A percentile compares a stretch with the other conserved stretches of the same genome.
These are phyloP conservation scores for Dothiorella sarmentorum DNA, from an alignment of 2,329 filamentous ascomycete genomes.

Conservation along the genomic window DNA sequence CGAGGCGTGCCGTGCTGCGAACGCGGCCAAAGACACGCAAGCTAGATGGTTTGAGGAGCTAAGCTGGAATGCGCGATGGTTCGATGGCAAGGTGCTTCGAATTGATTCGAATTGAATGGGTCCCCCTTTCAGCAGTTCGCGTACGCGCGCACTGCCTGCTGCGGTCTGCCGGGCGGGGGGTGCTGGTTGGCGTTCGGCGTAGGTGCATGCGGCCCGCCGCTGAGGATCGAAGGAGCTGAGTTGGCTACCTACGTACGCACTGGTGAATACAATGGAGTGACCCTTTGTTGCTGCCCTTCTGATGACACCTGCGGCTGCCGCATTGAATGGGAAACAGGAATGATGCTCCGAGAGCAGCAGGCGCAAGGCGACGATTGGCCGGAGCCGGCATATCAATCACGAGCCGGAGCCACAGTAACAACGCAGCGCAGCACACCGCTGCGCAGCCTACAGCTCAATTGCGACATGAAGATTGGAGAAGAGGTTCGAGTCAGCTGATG, in stretches of 20 bases:
- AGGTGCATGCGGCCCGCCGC: not conserved
- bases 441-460: not conserved
- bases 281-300: not conserved
- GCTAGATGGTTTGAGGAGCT: slow-evolving; percentile 7
- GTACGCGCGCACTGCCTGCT: not conserved
- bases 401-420: slow-evolving; percentile 15
- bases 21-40: slow-evolving; percentile 12
- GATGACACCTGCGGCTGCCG: not conserved
- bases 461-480: slow-evolving; percentile 10
- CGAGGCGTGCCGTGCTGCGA: slow-evolving; percentile 12
- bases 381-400: not conserved
- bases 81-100: slow-evolving; percentile 14
- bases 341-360: not conserved
- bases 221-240: slow-evolving; percentile 6
- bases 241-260: too few relatives aligned
- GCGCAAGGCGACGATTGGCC: not conserved
- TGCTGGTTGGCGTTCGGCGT: not conserved
- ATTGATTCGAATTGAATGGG: slow-evolving; percentile 12
- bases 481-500: slow-evolving; percentile 10
- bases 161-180: not conserved
- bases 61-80: slow-evolving; percentile 16
- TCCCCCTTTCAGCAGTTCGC: slow-evolving; percentile 5
- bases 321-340: not conserved
- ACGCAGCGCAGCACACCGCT: slow-evolving; percentile 15
- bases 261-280: too few relatives aligned